Percentiles rank a stretch among this genome's conserved stretches.
Conservation (phyloP, 2,329 filamentous ascomycete species). For the Colletotrichum lentis region DNA sequence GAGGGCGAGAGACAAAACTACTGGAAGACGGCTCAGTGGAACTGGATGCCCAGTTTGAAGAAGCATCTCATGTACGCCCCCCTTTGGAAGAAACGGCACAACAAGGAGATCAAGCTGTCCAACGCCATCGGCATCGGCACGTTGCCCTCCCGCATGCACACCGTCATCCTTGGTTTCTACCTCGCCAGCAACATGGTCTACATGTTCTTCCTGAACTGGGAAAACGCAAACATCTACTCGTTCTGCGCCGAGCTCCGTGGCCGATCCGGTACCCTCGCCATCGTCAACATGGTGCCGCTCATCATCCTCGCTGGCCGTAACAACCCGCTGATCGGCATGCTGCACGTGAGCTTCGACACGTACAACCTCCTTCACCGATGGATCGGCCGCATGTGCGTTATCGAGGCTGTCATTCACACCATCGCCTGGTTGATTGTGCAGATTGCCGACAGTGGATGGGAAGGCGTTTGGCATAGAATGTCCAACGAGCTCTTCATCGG, state of each 20-base stretch:
- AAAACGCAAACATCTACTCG: slow-evolving; percentile 64
- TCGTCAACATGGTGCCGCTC: slow-evolving; percentile 91
- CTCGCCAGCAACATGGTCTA: slow-evolving; percentile 68
- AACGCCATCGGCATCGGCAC: slow-evolving; percentile 68
- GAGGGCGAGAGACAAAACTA: slow-evolving; percentile 63
- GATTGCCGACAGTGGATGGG: slow-evolving; percentile 69
- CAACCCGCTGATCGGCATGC: slow-evolving; percentile 83
- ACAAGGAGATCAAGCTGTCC: slow-evolving; percentile 70
- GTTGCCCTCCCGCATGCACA: slow-evolving; percentile 71
- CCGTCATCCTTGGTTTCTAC: slow-evolving; percentile 64
- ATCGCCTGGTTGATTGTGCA: slow-evolving; percentile 78
- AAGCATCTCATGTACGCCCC: slow-evolving; percentile 70
- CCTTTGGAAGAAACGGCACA: slow-evolving; percentile 71
- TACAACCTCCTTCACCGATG: slow-evolving; percentile 82
- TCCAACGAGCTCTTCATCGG: slow-evolving; percentile 68
- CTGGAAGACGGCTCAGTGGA: slow-evolving; percentile 66
- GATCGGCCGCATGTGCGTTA: slow-evolving; percentile 77
- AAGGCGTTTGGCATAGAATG: slow-evolving; percentile 63
- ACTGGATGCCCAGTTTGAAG: slow-evolving; percentile 69
- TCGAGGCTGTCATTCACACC: slow-evolving; percentile 74
- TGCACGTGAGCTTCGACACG: slow-evolving; percentile 93
- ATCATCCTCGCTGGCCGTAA: slow-evolving; percentile 90
- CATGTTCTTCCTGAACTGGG: slow-evolving; percentile 69
- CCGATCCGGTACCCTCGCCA: slow-evolving; percentile 79
- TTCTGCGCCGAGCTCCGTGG: slow-evolving; percentile 85